These are phyloP conservation scores for Dalbergia oliveri DNA, from an alignment of 306 rosid species.

Conservation along the genomic window DNA sequence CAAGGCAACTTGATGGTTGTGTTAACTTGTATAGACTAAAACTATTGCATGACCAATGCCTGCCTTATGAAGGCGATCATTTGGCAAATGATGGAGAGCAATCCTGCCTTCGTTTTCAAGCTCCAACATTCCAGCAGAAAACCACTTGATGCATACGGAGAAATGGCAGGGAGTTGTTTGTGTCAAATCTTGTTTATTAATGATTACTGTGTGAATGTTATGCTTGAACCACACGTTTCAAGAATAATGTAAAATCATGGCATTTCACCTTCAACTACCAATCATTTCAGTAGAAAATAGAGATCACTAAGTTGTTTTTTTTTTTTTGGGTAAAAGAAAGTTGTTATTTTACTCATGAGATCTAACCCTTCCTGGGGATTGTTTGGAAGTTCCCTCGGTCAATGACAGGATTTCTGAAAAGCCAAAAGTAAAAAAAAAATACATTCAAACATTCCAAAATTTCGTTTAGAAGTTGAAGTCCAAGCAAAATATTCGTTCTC, in stretches of 20 bases:
- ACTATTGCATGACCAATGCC: not conserved
- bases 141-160: no score
- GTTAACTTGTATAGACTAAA: not conserved
- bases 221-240: no score
- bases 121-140: no score
- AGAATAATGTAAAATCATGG: no score
- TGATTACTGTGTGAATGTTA: no score
- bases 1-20: not conserved
- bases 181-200: no score
- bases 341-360: not conserved
- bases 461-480: not conserved
- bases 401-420: not conserved
- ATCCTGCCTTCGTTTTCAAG: no score
- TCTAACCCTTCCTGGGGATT: not conserved
- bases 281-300: no score
- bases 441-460: not conserved
- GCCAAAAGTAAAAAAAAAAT: not conserved
- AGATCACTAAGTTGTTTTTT: no score
- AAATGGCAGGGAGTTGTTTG: no score
- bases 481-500: not conserved
- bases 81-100: not conserved
- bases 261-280: no score
- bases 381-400: not conserved
- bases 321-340: no score
- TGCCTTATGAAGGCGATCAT: not conserved